Percentiles rank a stretch among this genome's conserved stretches.
Evolutionary conservation across 331 rosid genomes (phyloP).

Genomic region (Stylosanthes scabra): DNA sequence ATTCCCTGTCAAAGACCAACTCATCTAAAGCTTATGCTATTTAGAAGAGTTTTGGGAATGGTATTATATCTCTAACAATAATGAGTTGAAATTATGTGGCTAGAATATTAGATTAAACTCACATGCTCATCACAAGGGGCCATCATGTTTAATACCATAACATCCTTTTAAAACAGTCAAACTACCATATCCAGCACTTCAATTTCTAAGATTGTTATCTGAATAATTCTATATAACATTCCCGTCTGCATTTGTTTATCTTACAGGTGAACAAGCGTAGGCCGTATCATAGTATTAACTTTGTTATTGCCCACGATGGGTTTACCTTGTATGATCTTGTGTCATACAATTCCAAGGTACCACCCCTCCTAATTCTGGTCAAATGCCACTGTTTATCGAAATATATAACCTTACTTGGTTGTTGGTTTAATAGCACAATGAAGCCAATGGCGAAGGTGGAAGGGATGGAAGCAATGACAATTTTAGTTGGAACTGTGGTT

Average conservation of each 20-base stretch:
- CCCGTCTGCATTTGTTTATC: conserved; percentile 34
- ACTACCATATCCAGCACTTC: neutral
- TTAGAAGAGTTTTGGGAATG: conserved; percentile 20
- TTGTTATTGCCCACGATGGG: conserved; percentile 91
- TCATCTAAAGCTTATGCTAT: conserved; percentile 18
- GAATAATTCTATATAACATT: conserved; percentile 27
- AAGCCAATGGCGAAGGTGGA: conserved; percentile 97
- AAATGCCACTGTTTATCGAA: conserved; percentile 22
- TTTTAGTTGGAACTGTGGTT: conserved; percentile 98
- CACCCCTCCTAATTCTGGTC: conserved; percentile 10
- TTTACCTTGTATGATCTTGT: conserved; percentile 88
- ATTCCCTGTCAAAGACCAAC: conserved; percentile 25
- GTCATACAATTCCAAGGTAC: conserved; percentile 94
- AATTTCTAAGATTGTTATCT: conserved; percentile 24
- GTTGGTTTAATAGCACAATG: conserved; percentile 82
- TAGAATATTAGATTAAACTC: conserved; percentile 23
- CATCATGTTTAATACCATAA: conserved; percentile 4
- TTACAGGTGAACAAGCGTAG: conserved; percentile 86
- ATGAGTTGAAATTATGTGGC: conserved; percentile 15
- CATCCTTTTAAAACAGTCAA: neutral
- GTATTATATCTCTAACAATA: neutral
- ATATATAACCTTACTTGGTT: conserved; percentile 36
- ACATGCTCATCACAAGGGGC: neutral
- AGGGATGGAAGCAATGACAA: conserved; percentile 88
- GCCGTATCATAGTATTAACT: conserved; percentile 89